These are phyloP conservation scores for Claviceps sp. DNA, from an alignment of 2,329 filamentous ascomycete genomes.

Conservation along the genomic window DNA sequence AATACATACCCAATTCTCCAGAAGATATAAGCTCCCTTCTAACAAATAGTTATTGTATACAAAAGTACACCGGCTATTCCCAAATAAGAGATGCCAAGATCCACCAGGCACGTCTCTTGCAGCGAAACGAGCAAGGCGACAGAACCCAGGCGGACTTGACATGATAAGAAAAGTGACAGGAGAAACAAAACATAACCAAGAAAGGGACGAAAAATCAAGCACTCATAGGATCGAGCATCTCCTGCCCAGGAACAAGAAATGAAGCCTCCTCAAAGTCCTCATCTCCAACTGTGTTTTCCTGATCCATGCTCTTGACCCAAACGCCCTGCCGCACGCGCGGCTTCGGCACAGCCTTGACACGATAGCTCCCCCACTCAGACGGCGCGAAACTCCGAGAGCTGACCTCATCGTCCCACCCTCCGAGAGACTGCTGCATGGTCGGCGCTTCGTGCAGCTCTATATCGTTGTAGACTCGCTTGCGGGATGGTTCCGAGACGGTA, in stretches of 20 bases:
- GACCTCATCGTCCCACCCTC: constrained; percentile 24
- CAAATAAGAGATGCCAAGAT: too few species aligned
- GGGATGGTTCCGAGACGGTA: constrained; percentile 15
- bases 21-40: too few species aligned
- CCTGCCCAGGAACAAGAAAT: constrained; percentile 40
- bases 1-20: too few species aligned
- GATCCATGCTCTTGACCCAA: constrained; percentile 16
- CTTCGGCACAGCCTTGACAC: constrained; percentile 36
- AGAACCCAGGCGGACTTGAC: too few species aligned
- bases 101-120: too few species aligned
- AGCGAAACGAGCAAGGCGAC: too few species aligned
- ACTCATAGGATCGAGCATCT: constrained; percentile 17
- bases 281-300: constrained; percentile 33
- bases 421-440: constrained; percentile 1
- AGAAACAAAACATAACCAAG: not conserved
- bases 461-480: constrained; percentile 36
- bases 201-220: not conserved
- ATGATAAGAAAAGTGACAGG: not conserved
- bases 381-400: constrained; percentile 27
- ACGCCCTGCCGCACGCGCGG: constrained; percentile 16
- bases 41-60: too few species aligned
- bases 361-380: constrained; percentile 23
- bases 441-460: constrained; percentile 23
- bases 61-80: too few species aligned
- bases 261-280: constrained; percentile 56